A percentile compares a stretch with the other conserved stretches of the same genome.
phyloP scores from a whole-genome alignment of 306 rosid species.

The Malus fusca region DNA sequence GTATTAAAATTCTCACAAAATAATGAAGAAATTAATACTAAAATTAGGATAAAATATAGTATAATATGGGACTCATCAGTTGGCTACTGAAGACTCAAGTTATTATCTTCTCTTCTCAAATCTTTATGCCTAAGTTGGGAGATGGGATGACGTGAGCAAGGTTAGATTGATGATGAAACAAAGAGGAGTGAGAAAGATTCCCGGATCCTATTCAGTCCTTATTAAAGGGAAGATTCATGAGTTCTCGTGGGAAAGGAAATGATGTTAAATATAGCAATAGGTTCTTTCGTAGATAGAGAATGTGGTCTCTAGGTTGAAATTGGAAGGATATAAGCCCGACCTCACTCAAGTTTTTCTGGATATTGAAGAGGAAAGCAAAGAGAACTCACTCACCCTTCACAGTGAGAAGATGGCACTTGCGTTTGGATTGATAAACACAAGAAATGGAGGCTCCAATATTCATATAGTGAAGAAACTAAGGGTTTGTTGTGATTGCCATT shows the following conservation, averaged over 20 bases:
- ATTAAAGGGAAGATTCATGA: constrained; percentile 36
- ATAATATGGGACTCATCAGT: too few species aligned
- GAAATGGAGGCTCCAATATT: constrained; percentile 24
- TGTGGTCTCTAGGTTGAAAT: constrained; percentile 29
- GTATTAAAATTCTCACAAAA: too few species aligned
- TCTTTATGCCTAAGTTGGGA: constrained; percentile 29
- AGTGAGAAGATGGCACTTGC: constrained; percentile 60
- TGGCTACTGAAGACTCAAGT: constrained; percentile 47
- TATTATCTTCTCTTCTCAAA: constrained; percentile 52
- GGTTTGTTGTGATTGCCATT: constrained; percentile 53
- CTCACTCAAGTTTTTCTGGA: constrained; percentile 40
- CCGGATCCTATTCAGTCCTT: constrained; percentile 44
- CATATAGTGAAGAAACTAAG: constrained; percentile 57
- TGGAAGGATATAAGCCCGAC: constrained; percentile 51
- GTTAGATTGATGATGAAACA: constrained; percentile 36
- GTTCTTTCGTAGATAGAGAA: constrained; percentile 32
- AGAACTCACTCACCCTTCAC: constrained; percentile 28
- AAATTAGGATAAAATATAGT: too few species aligned
- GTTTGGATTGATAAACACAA: constrained; percentile 33
- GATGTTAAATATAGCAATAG: constrained; percentile 8
- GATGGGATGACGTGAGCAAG: constrained; percentile 42
- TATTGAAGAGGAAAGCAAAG: constrained; percentile 37
- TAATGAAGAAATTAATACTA: too few species aligned
- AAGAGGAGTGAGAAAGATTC: constrained; percentile 37
- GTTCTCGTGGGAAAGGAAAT: constrained; percentile 33